Percentiles rank a stretch among this genome's conserved stretches.
Conservation (phyloP, 345 rosid species). For the Populus euphratica region DNA sequence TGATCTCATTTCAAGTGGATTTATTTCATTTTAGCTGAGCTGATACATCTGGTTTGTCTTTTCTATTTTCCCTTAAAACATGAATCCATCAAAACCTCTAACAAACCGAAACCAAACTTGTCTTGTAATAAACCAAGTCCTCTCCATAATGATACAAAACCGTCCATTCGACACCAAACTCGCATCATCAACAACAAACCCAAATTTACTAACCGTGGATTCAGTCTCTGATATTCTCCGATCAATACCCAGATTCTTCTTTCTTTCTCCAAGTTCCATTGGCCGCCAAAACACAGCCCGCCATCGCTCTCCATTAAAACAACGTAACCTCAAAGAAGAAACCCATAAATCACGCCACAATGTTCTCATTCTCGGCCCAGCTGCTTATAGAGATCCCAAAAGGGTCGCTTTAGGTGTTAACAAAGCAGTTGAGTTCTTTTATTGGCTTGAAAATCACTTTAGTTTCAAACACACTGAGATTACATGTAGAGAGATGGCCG, state of each 20-base stretch:
- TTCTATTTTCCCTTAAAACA: neutral
- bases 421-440: constrained; percentile 66
- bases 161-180: constrained; percentile 57
- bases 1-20: too few species aligned
- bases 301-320: constrained; percentile 68
- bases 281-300: constrained; percentile 71
- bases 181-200: constrained; percentile 36
- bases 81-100: constrained; percentile 2
- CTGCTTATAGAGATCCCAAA: constrained; percentile 63
- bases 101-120: neutral
- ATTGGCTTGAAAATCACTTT: constrained; percentile 38
- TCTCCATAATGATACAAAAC: constrained; percentile 45
- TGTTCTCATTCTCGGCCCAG: constrained; percentile 58
- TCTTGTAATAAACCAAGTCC: constrained; percentile 11
- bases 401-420: constrained; percentile 47
- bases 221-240: constrained; percentile 58
- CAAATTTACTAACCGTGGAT: constrained; percentile 30
- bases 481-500: constrained; percentile 75
- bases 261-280: constrained; percentile 65
- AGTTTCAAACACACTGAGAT: constrained; percentile 52
- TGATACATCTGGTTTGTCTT: too few species aligned
- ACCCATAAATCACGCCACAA: constrained; percentile 28
- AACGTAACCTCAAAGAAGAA: constrained; percentile 53
- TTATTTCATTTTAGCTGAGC: too few species aligned
- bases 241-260: constrained; percentile 65